A percentile compares a stretch with the other conserved stretches of the same genome.
Conservation (phyloP, 345 rosid species). For the Eucalyptus lansdowneana region DNA sequence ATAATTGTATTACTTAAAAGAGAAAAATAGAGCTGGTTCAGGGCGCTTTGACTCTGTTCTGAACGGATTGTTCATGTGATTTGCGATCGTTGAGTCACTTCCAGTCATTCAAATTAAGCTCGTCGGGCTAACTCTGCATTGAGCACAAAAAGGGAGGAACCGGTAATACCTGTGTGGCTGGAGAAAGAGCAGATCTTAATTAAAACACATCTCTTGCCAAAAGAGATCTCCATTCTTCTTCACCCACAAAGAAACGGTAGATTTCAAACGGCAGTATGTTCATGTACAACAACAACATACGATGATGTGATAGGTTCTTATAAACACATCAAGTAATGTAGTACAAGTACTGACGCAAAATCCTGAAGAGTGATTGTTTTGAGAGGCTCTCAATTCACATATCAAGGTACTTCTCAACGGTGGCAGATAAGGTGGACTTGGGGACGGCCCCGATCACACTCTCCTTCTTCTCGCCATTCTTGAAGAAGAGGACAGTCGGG, state of each 20-base stretch:
- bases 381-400: neutral
- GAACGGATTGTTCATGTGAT: neutral
- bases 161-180: neutral
- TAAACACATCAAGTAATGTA: neutral
- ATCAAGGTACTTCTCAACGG: slow-evolving; percentile 46
- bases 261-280: neutral
- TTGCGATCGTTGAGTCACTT: neutral
- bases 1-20: neutral
- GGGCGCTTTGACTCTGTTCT: neutral
- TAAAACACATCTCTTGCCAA: neutral
- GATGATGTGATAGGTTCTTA: neutral
- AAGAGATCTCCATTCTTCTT: neutral
- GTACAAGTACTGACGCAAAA: neutral
- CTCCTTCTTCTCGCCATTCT: slow-evolving; percentile 66
- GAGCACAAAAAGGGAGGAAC: neutral
- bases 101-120: neutral
- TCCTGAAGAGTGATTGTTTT: neutral
- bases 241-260: neutral
- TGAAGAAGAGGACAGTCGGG: slow-evolving; percentile 61
- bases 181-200: neutral
- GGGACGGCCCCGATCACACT: slow-evolving; percentile 74
- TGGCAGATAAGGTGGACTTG: slow-evolving; percentile 39
- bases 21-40: neutral
- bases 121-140: neutral
- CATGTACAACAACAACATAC: neutral